Conservation (phyloP, 2,329 filamentous ascomycete genomes). For the Colletotrichum incanum region DNA sequence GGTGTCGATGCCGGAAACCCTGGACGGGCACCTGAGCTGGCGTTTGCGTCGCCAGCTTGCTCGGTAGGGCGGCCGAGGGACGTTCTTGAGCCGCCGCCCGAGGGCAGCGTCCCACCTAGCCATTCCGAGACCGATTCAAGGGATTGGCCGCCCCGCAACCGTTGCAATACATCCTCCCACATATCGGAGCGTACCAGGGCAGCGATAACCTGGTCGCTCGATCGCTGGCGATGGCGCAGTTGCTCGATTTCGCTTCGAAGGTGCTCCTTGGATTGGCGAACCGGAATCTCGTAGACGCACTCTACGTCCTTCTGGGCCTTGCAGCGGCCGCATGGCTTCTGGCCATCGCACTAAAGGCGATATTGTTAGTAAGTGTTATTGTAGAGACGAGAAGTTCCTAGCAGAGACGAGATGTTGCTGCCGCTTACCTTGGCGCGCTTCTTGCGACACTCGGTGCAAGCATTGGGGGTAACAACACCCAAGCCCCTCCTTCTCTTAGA, state of each 20-base stretch:
- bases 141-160: slow-evolving; percentile 68
- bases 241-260: slow-evolving; percentile 73
- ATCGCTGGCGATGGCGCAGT: slow-evolving; percentile 68
- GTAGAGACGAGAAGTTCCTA: not conserved
- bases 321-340: slow-evolving; percentile 70
- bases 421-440: slow-evolving; percentile 71
- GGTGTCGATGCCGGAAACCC: slow-evolving; percentile 43
- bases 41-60: slow-evolving; percentile 44
- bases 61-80: slow-evolving; percentile 49
- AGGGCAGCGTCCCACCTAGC: slow-evolving; percentile 57
- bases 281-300: slow-evolving; percentile 74
- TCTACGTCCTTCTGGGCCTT: slow-evolving; percentile 67
- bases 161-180: slow-evolving; percentile 69
- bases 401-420: not conserved
- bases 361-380: not conserved
- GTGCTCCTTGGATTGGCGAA: slow-evolving; percentile 76
- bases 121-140: slow-evolving; percentile 71
- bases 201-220: slow-evolving; percentile 69
- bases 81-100: slow-evolving; percentile 51
- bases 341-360: slow-evolving; percentile 69
- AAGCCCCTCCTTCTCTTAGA: slow-evolving; percentile 70
- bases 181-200: slow-evolving; percentile 67
- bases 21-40: slow-evolving; percentile 48
- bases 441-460: slow-evolving; percentile 74
- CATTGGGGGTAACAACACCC: slow-evolving; percentile 72